Conservation (phyloP, 169 alveolate species). For the Plasmodium falciparum region DNA sequence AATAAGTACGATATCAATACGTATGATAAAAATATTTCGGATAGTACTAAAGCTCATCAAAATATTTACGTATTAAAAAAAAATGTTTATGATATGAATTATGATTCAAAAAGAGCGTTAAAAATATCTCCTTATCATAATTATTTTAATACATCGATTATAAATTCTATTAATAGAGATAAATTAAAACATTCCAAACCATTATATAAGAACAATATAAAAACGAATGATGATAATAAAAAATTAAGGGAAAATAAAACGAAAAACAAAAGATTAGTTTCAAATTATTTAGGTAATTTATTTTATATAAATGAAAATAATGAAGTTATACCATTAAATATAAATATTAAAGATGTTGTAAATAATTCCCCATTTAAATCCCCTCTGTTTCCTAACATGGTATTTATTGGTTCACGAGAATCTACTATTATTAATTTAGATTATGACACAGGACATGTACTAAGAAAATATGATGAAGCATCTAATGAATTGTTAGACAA, state of each 20-base stretch:
- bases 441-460: constrained; percentile 60
- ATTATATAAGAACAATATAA: background rate
- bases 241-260: constrained; percentile 31
- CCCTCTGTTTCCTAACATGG: constrained; percentile 83
- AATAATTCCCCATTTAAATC: constrained; percentile 86
- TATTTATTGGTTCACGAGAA: constrained; percentile 83
- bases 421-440: constrained; percentile 78
- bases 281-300: constrained; percentile 79
- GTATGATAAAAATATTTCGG: too few relatives aligned
- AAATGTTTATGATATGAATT: constrained; percentile 13
- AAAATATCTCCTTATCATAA: constrained; percentile 13
- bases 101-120: constrained; percentile 54
- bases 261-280: constrained; percentile 31
- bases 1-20: background rate
- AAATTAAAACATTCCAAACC: background rate
- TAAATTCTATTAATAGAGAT: background rate
- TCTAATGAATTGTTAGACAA: constrained; percentile 15
- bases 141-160: constrained; percentile 6
- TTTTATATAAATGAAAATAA: constrained; percentile 82
- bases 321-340: constrained; percentile 79
- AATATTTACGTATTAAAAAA: background rate
- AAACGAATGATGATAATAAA: constrained; percentile 19
- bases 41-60: too few relatives aligned
- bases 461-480: constrained; percentile 56
- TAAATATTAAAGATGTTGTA: constrained; percentile 85